These are phyloP conservation scores for Sporothrix inflata DNA, from an alignment of 2,329 filamentous ascomycete genomes.

Conservation along the genomic window DNA sequence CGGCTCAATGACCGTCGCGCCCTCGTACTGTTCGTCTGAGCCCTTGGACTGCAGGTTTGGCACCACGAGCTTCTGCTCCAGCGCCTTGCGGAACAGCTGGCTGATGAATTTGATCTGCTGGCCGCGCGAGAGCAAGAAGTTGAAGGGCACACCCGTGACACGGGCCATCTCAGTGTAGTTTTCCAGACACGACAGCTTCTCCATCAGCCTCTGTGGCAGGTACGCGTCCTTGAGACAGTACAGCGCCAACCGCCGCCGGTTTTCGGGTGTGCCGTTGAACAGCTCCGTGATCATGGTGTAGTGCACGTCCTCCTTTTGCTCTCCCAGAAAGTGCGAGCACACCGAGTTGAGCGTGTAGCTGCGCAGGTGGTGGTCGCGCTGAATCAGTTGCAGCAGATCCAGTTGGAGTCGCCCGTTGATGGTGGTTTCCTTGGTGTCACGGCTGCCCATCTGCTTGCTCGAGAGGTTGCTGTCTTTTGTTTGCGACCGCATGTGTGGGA, in stretches of 20 bases:
- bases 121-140: conserved; percentile 85
- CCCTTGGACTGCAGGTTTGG: conserved; percentile 76
- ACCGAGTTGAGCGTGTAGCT: conserved; percentile 98
- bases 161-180: conserved; percentile 99
- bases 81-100: conserved; percentile 91
- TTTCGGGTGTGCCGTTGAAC: conserved; percentile 95
- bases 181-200: conserved; percentile 96
- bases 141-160: conserved; percentile 98
- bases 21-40: conserved; percentile 90
- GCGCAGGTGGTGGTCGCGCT: conserved; percentile 90
- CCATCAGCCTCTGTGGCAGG: conserved; percentile 89
- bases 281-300: conserved; percentile 99
- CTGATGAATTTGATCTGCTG: conserved; percentile 98
- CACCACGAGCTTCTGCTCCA: conserved; percentile 91
- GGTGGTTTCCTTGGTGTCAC: conserved; percentile 92
- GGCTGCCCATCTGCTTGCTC: conserved; percentile 97
- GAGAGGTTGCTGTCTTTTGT: conserved; percentile 84
- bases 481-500: conserved; percentile 71
- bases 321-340: conserved; percentile 88
- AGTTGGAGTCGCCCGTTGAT: conserved; percentile 92
- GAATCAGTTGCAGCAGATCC: conserved; percentile 90
- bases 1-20: conserved; percentile 96
- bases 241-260: conserved; percentile 83
- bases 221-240: conserved; percentile 99
- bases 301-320: conserved; percentile 98